Evolutionary conservation across 176 grass and related monocot genomes (phyloP), one percentile per base, ranked within the genome.

Genomic region (Bonia amplexicaulis): DNA sequence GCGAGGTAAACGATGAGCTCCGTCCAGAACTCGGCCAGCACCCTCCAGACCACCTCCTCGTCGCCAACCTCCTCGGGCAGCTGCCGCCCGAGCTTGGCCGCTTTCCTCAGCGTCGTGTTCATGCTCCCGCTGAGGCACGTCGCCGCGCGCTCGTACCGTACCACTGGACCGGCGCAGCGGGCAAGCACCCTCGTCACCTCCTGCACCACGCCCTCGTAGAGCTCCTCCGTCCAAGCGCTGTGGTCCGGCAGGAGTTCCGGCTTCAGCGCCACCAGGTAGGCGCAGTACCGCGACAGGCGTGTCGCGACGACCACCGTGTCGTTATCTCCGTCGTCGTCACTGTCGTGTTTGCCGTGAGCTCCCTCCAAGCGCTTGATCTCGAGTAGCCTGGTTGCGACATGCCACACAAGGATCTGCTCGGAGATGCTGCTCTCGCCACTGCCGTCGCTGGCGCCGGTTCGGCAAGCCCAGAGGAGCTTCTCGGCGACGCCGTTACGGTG

Each of bases 1-100:
- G 84, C 88, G 5, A 90, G 58, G 67, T 87, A 90, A 41, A 90
- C 14, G 58, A 87, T 12, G 15, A 90, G 40, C 84, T 90, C 88
- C 4, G 67, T 51, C 88, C 88, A 90, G 74, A 87, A 83, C 2
- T 90, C 84, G 27, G 84, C 74, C 0, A 90, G 80, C 49, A 90
- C 84, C 67, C 55, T 83, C 84, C 88, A 90, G 37, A 47, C 13
- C 7, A 33, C 0, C 22, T 73, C 79, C 73, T 90, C 73, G 59
- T 65, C 79, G 27, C 48, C 40, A 6, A 87, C 26, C 73, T 90
- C 88, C 39, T 90, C 73, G 13, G 70, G 57, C 35, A 90, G 84
- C 84, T 86, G 80, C 40, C 84, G 58, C 46, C 73, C 67, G 55
- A 90, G 84, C 74, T 23, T 87, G 7, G 84, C 75, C 6, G 84